A percentile compares a stretch with the other conserved stretches of the same genome.
These are phyloP conservation scores for Gymnopilus dilepis DNA, from an alignment of 768 basidiomycete species.

Conservation along the genomic window DNA sequence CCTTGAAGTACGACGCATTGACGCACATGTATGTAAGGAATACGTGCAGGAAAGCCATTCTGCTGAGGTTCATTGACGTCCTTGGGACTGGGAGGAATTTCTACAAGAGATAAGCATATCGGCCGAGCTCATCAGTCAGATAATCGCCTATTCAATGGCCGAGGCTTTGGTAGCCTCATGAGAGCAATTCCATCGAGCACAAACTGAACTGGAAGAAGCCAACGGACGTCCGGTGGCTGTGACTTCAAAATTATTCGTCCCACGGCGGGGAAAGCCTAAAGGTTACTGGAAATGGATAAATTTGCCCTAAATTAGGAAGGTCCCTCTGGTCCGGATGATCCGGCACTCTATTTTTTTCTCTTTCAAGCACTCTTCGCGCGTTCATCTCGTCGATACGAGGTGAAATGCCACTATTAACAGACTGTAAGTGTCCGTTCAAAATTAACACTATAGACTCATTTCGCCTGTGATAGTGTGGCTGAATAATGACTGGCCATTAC, in stretches of 20 bases:
- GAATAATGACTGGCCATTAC: conserved; percentile 4
- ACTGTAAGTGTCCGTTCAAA: background rate
- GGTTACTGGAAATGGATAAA: background rate
- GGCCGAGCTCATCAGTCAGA: background rate
- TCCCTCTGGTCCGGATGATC: background rate
- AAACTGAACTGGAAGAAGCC: background rate
- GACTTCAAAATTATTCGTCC: background rate
- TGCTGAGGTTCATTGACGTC: background rate
- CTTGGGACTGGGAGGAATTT: background rate
- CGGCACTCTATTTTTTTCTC: background rate
- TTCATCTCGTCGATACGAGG: conserved; percentile 2
- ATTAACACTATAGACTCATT: background rate
- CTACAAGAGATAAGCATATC: background rate
- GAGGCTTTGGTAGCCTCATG: background rate
- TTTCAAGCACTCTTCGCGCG: background rate
- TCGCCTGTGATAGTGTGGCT: conserved; percentile 5
- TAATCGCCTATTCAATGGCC: background rate
- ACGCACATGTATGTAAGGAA: background rate
- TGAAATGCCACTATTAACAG: background rate
- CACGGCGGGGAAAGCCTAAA: background rate
- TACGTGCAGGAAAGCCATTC: background rate
- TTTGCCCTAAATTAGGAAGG: background rate
- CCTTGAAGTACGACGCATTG: background rate
- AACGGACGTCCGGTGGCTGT: background rate
- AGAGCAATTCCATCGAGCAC: background rate